Evolutionary conservation across 805 yeast genomes (phyloP).

Genomic region (Kodamaea restingae): DNA sequence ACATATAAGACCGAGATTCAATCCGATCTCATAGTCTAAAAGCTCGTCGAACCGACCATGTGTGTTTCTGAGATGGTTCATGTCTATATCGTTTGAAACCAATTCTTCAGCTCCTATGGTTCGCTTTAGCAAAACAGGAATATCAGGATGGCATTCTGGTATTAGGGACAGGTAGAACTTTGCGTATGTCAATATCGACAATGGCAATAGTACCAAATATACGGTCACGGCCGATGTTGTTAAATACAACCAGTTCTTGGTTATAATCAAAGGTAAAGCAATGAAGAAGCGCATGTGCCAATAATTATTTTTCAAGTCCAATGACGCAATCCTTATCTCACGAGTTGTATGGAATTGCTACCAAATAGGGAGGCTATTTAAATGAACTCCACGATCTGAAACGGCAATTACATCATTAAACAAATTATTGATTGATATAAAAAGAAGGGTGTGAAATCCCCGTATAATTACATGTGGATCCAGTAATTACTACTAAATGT

Average conservation of each 20-base stretch:
- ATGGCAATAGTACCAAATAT: slow-evolving; percentile 29
- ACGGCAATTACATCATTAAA: neutral
- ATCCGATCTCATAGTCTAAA: slow-evolving; percentile 17
- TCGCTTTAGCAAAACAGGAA: slow-evolving; percentile 15
- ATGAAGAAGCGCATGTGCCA: slow-evolving; percentile 1
- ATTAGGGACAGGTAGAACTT: slow-evolving; percentile 33
- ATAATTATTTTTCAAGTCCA: neutral
- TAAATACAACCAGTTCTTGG: slow-evolving; percentile 24
- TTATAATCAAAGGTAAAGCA: slow-evolving; percentile 16
- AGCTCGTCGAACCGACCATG: slow-evolving; percentile 12
- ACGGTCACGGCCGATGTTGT: slow-evolving; percentile 16
- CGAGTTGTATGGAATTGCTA: too few relatives aligned
- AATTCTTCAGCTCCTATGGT: neutral
- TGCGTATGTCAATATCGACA: slow-evolving; percentile 32
- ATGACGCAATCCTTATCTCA: slow-evolving; percentile 1
- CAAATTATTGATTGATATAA: slow-evolving; percentile 5
- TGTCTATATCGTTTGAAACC: slow-evolving; percentile 3
- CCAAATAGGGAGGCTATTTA: too few relatives aligned
- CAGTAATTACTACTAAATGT: slow-evolving; percentile 1
- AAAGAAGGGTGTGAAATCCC: slow-evolving; percentile 5
- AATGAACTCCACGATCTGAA: too few relatives aligned
- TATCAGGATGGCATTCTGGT: slow-evolving; percentile 19
- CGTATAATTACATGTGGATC: slow-evolving; percentile 4
- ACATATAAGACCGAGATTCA: slow-evolving; percentile 26
- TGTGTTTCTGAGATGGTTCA: neutral